A percentile compares a stretch with the other conserved stretches of the same genome.
Conservation (phyloP, 169 alveolate species). For the Eimeria acervulina region DNA sequence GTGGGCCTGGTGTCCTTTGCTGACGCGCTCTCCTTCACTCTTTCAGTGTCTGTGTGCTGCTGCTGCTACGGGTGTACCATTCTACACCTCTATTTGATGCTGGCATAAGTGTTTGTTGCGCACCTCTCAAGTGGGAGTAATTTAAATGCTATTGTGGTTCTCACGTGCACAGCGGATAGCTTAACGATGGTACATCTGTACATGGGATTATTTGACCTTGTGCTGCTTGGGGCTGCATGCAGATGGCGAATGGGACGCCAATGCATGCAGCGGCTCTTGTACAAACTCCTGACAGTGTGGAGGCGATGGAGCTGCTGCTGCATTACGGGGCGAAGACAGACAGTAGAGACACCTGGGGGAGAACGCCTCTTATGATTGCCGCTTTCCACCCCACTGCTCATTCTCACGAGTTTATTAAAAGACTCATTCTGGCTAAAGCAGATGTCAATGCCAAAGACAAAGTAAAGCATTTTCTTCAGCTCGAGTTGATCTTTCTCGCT, state of each 20-base stretch:
- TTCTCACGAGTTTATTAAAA: slow-evolving; percentile 43
- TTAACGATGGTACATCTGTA: neutral
- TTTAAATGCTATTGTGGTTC: too few species aligned
- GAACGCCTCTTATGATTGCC: slow-evolving; percentile 81
- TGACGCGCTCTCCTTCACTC: neutral
- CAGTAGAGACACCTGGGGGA: slow-evolving; percentile 55
- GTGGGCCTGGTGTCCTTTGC: too few species aligned
- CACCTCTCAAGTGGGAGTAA: neutral
- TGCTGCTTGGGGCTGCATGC: slow-evolving; percentile 20
- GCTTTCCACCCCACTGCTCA: slow-evolving; percentile 21
- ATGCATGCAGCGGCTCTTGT: slow-evolving; percentile 70
- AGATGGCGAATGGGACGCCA: slow-evolving; percentile 45
- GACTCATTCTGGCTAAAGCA: slow-evolving; percentile 51
- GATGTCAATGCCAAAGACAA: slow-evolving; percentile 69
- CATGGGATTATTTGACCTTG: neutral
- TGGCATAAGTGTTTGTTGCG: neutral
- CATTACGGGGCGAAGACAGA: slow-evolving; percentile 65
- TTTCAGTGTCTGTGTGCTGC: neutral
- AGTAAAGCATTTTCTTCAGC: neutral
- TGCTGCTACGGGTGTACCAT: neutral
- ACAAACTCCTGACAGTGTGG: slow-evolving; percentile 68
- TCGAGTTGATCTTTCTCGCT: neutral
- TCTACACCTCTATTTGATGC: neutral
- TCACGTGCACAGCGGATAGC: neutral
- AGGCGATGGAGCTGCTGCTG: slow-evolving; percentile 56